Base-by-base conservation (phyloP, 345 rosid species). In the Populus simonii region DNA sequence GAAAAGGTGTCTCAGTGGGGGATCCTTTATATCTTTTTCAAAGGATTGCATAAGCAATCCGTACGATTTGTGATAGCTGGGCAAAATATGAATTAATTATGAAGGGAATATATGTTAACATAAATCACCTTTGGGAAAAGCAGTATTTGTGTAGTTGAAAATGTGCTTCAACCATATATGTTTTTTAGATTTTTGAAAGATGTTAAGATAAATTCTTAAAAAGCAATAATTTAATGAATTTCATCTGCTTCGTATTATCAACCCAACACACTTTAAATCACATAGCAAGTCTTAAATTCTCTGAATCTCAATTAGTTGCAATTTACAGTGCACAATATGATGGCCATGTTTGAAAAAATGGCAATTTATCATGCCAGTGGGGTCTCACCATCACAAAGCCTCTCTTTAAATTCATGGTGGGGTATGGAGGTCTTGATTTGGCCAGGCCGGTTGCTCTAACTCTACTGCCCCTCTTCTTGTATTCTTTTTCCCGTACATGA, bases 1-100 rank as follows among this genome's bases (percentile, higher is more conserved):
- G n/a, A 38, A 76, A 85, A 78, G 62, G 63, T 7, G 62, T 11
- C 8, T 75, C 74, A 83, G 91, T 83, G 91, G 93, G 77, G 88
- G 85, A 86, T 84, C 85, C 76, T 76, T 69, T 68, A 78, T 85
- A 80, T 73, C 81, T 67, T 81, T 82, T 55, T 76, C 80, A 71
- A 61, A 12, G 11, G 31, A 53, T 76, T 27, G 71, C 69, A 76
- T 76, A n/a, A 31, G 12, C 38, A 11, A 36, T 80, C 80, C 82
- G 82, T 80, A 80, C 85, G 70, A 31, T 18, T 70, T 9, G 49
- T 47, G 47, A 51, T 79, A 71, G 68, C 33, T 49, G 45, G 77
- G 35, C 36, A 38, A 16, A 20, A 2, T 22, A 38, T 18, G 35
- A 7, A 57, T n/a, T n/a, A 57, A 57, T 22, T 57, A n/a, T n/a